These are phyloP conservation scores for Dothideomycetes sp. DNA, from an alignment of 2,329 filamentous ascomycete genomes.

Conservation along the genomic window DNA sequence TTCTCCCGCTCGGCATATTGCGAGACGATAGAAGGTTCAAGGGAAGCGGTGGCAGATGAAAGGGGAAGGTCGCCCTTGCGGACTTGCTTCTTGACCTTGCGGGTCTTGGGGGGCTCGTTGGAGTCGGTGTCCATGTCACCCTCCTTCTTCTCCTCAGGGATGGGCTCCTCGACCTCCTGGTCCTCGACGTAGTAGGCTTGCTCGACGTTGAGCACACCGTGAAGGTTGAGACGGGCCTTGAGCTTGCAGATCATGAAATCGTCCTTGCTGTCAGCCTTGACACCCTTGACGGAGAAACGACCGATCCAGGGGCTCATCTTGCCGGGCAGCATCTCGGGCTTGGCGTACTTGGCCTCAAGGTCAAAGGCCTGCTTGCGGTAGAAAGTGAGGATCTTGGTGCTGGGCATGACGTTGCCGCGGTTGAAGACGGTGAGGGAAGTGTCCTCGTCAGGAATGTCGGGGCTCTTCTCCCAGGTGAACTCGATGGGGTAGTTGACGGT, in stretches of 20 bases:
- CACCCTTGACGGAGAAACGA: conserved; percentile 93
- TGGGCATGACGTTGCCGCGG: conserved; percentile 92
- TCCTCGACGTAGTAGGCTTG: conserved; percentile 97
- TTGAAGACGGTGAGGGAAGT: conserved; percentile 96
- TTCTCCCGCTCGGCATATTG: conserved; percentile 70
- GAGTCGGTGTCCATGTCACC: conserved; percentile 55
- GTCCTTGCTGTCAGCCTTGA: conserved; percentile 84
- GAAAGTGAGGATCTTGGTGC: conserved; percentile 98
- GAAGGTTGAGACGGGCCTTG: conserved; percentile 91
- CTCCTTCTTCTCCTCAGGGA: conserved; percentile 57
- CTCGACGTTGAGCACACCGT: conserved; percentile 93
- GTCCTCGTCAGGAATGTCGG: conserved; percentile 96
- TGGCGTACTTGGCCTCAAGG: conserved; percentile 85
- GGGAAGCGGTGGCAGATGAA: conserved; percentile 66
- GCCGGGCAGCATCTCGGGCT: conserved; percentile 75
- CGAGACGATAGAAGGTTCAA: conserved; percentile 59
- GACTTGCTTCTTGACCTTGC: conserved; percentile 99
- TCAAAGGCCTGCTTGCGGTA: conserved; percentile 98
- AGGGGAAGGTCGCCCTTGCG: conserved; percentile 93
- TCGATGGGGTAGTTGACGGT: conserved; percentile 97
- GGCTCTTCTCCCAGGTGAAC: conserved; percentile 97
- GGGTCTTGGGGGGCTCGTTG: conserved; percentile 54
- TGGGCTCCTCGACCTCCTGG: conserved; percentile 88
- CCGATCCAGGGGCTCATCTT: conserved; percentile 93
- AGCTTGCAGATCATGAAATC: conserved; percentile 99